Evolutionary conservation across 1,284 basidiomycete species (phyloP), one percentile per base, ranked within the genome.

Genomic region (Phellopilus nigrolimitatus): DNA sequence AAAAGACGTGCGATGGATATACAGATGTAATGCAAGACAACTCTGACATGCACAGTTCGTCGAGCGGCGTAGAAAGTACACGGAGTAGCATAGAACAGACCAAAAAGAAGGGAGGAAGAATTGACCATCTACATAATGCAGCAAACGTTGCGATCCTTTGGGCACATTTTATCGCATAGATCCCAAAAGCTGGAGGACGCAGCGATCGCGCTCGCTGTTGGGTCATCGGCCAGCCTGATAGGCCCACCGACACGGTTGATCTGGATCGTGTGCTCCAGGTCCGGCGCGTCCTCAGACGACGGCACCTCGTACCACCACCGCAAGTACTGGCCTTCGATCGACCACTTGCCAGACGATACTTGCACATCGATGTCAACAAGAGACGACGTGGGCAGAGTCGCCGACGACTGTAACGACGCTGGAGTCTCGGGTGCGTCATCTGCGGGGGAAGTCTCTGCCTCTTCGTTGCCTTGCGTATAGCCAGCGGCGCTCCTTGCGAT

Each of bases 291-390:
- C 19, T 59, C 60, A 3, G 60, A 63, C 13, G 60, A 56, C 1
- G 90, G 88, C 0, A 82, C 74, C 27, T 77, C 74, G 64, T 97
- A 95, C 76, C 82, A 93, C 95, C 95, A 98, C 58, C 75, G 75
- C 48, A 98, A 65, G 31, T 70, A 77, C 69, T 87, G 84, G 1
- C 89, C 91, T 6, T 79, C 71, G 6, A 90, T 70, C 54, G 75
- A 74, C 72, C 79, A 91, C 33, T 72, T 64, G 1, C 94, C 94
- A 1, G 72, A 74, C 2, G 86, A 87, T 1, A 84, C 78, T 9
- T 70, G 64, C 7, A 84, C 72, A 15, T 69, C 65, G 36, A 81
- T 64, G 24, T 69, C 64, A 17, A 84, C 59, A 21, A 74, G 70
- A 25, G 58, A 60, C 3, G 45, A 48, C 3, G 27, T n/a, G 1